Evolutionary conservation across 495 filamentous ascomycete genomes (phyloP), one percentile per base, ranked within the genome.

Genomic region (Bombardia bombarda): DNA sequence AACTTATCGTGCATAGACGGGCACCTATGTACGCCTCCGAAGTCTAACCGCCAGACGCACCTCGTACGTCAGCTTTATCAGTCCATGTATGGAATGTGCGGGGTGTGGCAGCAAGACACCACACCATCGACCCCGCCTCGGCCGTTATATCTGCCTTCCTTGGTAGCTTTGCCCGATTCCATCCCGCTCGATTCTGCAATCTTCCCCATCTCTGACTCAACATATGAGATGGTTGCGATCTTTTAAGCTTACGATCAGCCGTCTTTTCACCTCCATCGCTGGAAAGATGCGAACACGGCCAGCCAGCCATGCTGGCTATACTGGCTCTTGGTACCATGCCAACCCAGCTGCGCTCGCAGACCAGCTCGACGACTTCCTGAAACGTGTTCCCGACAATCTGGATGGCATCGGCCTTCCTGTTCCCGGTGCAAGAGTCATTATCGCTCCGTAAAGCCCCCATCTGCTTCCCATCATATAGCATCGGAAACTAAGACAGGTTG

Each of bases 391-490:
- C 6, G 59, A 70, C 23, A 68, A 69, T 3, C 69, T 90, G 40
- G 67, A 81, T 33, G 72, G 66, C 23, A 73, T 65, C 10, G 51
- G 65, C 18, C 68, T 95, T 38, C 93, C 92, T 19, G 70, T 86
- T 12, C 57, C 76, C 7, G 83, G 85, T 24, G 92, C 90, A 10
- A 78, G 87, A 68, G 71, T 93, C 4, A 89, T 99, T 50, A 96
- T 99, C 55, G 90, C 89, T 48, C 92, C 92, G 93, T 97, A 80
- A 70, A n/a, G n/a, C n/a, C n/a, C n/a, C n/a, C n/a, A n/a, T n/a
- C n/a, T n/a, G 89, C 40, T 22, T 7, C 1, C 25, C 25, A 43
- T 35, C 39, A 32, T 40, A 7, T 33, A 14, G 22, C 20, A 45
- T 40, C 14, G 0, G 18, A 18, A 4, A 21, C 16, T 13, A 22